Percentiles rank a stretch among this genome's conserved stretches.
Conservation (phyloP, 176 grass and related monocot species). For the Tillandsia fasciculata region DNA sequence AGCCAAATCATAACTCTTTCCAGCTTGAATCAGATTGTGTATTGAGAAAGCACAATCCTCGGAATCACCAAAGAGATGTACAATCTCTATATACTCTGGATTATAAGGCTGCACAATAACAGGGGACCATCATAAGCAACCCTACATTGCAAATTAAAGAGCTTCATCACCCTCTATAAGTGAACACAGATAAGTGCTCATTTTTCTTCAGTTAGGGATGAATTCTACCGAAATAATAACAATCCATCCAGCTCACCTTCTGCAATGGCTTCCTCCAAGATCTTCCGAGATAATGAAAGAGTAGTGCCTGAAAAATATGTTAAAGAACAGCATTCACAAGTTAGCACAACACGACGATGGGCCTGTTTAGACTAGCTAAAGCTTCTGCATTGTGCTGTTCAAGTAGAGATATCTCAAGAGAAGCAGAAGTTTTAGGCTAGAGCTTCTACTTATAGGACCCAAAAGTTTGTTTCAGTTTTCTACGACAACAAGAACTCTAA, state of each 20-base stretch:
- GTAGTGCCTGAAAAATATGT: constrained; percentile 44
- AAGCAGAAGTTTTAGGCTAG: too few relatives aligned
- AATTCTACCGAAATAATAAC: background rate
- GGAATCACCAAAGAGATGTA: constrained; percentile 83
- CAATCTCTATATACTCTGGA: constrained; percentile 60
- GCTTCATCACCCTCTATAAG: constrained; percentile 32
- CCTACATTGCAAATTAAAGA: constrained; percentile 43
- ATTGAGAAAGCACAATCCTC: constrained; percentile 64
- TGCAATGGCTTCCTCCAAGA: constrained; percentile 76
- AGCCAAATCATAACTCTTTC: constrained; percentile 65
- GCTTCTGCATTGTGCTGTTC: background rate
- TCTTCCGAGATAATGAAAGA: constrained; percentile 88
- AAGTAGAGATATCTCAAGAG: background rate
- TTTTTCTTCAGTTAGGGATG: background rate
- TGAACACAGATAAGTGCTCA: constrained; percentile 7
- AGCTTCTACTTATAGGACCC: too few relatives aligned
- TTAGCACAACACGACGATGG: background rate
- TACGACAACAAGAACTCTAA: too few relatives aligned
- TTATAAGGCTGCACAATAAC: constrained; percentile 88
- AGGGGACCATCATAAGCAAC: constrained; percentile 52
- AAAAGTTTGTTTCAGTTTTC: too few relatives aligned
- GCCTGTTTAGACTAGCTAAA: too few relatives aligned
- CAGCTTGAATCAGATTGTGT: constrained; percentile 88
- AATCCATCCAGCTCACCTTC: constrained; percentile 41
- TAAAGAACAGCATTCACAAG: constrained; percentile 16